Conservation (phyloP, 345 rosid genomes). For the Noccaea bulbosa region DNA sequence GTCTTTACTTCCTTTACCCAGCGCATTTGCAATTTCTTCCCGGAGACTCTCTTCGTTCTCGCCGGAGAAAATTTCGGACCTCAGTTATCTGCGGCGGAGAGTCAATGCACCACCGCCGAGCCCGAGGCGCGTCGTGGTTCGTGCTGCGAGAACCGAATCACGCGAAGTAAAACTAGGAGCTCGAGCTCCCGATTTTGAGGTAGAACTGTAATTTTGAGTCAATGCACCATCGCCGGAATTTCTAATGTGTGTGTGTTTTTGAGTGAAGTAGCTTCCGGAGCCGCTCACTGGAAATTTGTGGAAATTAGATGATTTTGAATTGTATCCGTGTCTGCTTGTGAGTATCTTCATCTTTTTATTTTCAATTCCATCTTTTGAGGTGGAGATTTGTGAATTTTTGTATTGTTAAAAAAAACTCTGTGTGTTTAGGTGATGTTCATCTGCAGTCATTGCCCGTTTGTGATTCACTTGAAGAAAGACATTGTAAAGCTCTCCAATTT, state of each 20-base stretch:
- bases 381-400: neutral
- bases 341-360: slow-evolving; percentile 25
- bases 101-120: slow-evolving; percentile 41
- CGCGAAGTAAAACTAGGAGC: slow-evolving; percentile 60
- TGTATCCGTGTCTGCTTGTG: slow-evolving; percentile 81
- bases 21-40: slow-evolving; percentile 17
- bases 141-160: slow-evolving; percentile 72
- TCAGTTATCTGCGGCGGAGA: slow-evolving; percentile 42
- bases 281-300: slow-evolving; percentile 81
- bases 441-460: slow-evolving; percentile 97
- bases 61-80: slow-evolving; percentile 37
- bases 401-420: neutral
- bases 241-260: slow-evolving; percentile 2
- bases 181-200: slow-evolving; percentile 77
- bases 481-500: slow-evolving; percentile 76
- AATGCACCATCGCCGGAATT: neutral
- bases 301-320: slow-evolving; percentile 79
- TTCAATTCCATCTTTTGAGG: neutral
- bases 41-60: slow-evolving; percentile 28
- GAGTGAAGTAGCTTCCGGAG: slow-evolving; percentile 62
- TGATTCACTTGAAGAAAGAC: slow-evolving; percentile 83
- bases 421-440: slow-evolving; percentile 77
- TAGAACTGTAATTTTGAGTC: slow-evolving; percentile 2
- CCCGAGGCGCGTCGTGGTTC: slow-evolving; percentile 49
- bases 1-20: slow-evolving; percentile 17